phyloP scores from a whole-genome alignment of 371 early-diverging fungal genomes.

The Smittium culicis region DNA sequence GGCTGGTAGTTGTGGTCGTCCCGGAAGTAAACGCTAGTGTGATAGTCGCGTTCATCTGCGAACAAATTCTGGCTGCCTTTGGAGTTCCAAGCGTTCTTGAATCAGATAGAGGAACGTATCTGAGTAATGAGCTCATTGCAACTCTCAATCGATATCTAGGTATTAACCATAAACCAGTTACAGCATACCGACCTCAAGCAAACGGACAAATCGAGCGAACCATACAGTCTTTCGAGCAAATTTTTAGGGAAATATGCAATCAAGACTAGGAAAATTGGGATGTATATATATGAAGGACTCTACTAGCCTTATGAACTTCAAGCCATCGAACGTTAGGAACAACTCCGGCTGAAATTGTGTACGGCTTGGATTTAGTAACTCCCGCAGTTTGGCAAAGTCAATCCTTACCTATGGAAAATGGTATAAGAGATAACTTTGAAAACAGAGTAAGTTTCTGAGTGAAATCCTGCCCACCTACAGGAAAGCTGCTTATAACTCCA shows the following conservation, averaged over 20 bases:
- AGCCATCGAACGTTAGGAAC: constrained; percentile 2
- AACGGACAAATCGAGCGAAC: constrained; percentile 29
- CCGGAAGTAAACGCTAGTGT: constrained; percentile 15
- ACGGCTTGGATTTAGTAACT: constrained; percentile 4
- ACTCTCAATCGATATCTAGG: constrained; percentile 13
- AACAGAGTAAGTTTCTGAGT: not conserved
- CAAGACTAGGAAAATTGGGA: constrained; percentile 11
- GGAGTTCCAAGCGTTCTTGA: not conserved
- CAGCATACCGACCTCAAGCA: constrained; percentile 22
- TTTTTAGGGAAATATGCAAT: constrained; percentile 6
- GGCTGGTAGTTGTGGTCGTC: constrained; percentile 2
- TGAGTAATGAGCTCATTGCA: constrained; percentile 1
- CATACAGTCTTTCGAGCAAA: constrained; percentile 17
- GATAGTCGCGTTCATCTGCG: constrained; percentile 7
- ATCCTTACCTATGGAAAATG: not conserved
- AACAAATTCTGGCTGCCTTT: not conserved
- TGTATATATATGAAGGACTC: not conserved
- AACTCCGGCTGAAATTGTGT: constrained; percentile 12
- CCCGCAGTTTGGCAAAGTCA: not conserved
- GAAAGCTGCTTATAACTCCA: not conserved
- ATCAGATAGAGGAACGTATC: not conserved
- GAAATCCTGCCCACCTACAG: not conserved
- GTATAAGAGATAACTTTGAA: not conserved
- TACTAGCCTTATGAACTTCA: constrained; percentile 11
- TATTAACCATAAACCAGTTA: constrained; percentile 15